phyloP scores from a whole-genome alignment of 139 green algal species.

The Micromonas commoda region DNA sequence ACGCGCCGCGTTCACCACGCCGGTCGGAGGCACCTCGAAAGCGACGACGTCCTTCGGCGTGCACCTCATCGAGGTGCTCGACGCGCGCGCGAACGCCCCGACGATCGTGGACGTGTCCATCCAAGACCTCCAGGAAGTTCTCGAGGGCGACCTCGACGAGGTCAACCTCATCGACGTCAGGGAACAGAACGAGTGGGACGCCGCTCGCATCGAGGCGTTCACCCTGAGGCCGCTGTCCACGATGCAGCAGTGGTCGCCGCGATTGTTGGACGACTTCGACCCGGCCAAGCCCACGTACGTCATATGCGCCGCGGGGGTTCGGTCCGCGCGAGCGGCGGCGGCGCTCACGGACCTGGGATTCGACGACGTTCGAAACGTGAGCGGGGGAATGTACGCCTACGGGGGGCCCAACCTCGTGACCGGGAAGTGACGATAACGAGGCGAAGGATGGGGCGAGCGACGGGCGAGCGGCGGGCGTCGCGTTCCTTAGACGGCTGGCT shows the following conservation, averaged over 20 bases:
- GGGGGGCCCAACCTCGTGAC: too few relatives aligned
- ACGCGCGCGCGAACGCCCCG: not conserved
- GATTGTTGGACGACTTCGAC: not conserved
- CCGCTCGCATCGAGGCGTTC: not conserved
- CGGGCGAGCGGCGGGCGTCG: too few relatives aligned
- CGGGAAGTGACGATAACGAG: too few relatives aligned
- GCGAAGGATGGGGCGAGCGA: too few relatives aligned
- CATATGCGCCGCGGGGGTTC: not conserved
- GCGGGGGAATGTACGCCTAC: constrained; percentile 5
- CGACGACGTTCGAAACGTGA: constrained; percentile 10
- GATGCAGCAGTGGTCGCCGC: not conserved
- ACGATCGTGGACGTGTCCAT: not conserved
- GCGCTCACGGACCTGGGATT: not conserved
- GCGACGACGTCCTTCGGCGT: not conserved
- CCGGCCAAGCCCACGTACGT: not conserved
- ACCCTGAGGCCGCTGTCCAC: not conserved
- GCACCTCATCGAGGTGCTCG: not conserved
- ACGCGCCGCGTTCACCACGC: constrained; percentile 1
- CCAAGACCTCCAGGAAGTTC: not conserved
- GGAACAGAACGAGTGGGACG: constrained; percentile 3
- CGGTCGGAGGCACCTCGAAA: not conserved
- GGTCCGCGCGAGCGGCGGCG: not conserved
- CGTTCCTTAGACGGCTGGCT: too few relatives aligned
- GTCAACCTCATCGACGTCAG: constrained; percentile 13
- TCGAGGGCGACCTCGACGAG: not conserved